Evolutionary conservation across 75 land plant genomes (phyloP).

Genomic region (Selaginella moellendorffii): DNA sequence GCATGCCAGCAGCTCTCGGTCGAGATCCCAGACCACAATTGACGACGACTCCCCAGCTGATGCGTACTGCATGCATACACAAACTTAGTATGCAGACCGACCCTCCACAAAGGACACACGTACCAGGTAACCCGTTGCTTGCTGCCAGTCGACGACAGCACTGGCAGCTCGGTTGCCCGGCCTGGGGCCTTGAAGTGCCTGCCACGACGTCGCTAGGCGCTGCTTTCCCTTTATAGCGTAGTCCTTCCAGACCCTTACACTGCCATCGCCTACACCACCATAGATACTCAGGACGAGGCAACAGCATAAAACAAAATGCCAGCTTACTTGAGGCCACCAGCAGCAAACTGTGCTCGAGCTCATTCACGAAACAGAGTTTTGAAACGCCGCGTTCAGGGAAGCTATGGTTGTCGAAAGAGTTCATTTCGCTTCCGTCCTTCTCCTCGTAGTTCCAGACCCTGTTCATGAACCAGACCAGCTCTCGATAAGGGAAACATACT

Average conservation of each 20-base stretch:
- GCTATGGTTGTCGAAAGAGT: constrained; percentile 74
- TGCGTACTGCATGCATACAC: constrained; percentile 53
- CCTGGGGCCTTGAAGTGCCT: constrained; percentile 71
- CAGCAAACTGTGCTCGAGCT: constrained; percentile 82
- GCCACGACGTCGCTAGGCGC: constrained; percentile 78
- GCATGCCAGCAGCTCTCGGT: constrained; percentile 59
- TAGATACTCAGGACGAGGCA: too few relatives aligned
- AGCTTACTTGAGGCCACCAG: constrained; percentile 85
- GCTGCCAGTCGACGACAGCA: constrained; percentile 97
- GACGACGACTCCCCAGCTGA: constrained; percentile 70
- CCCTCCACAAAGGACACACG: too few relatives aligned
- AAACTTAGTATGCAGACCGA: too few relatives aligned
- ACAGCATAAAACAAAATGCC: background rate
- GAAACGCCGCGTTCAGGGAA: constrained; percentile 61
- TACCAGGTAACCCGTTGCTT: constrained; percentile 90
- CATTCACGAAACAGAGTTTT: constrained; percentile 75
- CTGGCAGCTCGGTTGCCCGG: constrained; percentile 48
- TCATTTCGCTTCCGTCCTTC: constrained; percentile 32
- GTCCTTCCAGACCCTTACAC: constrained; percentile 83
- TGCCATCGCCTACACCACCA: constrained; percentile 64
- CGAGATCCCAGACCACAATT: constrained; percentile 83
- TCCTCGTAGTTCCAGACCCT: constrained; percentile 70
- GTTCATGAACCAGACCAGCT: background rate
- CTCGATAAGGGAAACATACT: background rate
- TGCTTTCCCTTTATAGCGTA: constrained; percentile 46